Evolutionary conservation across 805 yeast genomes (phyloP), one percentile per base, ranked within the genome.

Genomic region (Candida vartiovaarae): DNA sequence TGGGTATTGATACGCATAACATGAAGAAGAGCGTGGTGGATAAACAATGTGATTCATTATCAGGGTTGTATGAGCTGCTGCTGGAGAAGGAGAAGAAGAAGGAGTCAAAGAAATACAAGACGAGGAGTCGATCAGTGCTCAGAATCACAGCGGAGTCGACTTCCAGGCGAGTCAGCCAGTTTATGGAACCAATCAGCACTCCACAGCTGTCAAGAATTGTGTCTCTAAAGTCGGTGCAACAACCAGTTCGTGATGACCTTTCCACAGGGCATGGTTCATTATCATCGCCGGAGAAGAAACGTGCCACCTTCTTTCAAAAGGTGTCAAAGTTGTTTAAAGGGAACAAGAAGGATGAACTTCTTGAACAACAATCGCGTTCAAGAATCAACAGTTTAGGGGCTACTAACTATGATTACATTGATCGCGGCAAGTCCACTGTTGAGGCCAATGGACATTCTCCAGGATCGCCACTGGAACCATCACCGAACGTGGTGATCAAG

Each of bases 11-110:
- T 56, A 70, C 74, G 3, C 82, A 78, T 10, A 62, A 71, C 2
- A 64, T 89, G 30, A 78, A 76, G 51, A 66, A 73, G 7, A 75
- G 84, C 28, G 79, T 88, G 4, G 54, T 64, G 28, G 70, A 73
- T 44, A 72, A 74, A 38, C 78, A 81, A 44, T 76, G 86, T 62
- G 93, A 85, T 61, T 68, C 87, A 0, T 64, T 84, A 11, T 77
- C 84, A 10, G 95, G 91, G 0, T 70, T 82, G 45, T 88, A 90
- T 82, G 80, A 80, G 38, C 65, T 87, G 20, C 62, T 80, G 15
- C 62, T 82, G 28, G 87, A 84, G 43, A 62, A 64, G 32, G 71
- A 69, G 41, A 61, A 50, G 38, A 60, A 57, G 40, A 50, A 55
- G 32, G 65, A 65, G 34, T 57, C 50, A 5, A 50, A 54, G 20